Conservation (phyloP, 805 yeast genomes). For the Diddensiella transvaalensis region DNA sequence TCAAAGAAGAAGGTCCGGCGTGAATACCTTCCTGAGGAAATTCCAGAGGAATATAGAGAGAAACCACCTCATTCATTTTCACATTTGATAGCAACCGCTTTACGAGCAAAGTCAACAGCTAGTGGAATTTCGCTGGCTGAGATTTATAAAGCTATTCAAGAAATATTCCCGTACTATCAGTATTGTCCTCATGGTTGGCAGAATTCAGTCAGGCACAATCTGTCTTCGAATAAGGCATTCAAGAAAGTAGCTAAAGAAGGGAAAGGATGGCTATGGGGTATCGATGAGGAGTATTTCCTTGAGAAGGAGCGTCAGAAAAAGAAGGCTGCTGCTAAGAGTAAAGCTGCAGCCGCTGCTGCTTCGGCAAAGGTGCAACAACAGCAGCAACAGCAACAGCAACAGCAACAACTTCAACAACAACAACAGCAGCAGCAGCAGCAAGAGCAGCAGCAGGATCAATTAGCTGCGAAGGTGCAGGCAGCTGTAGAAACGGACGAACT, state of each 20-base stretch:
- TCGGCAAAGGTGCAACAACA: constrained; percentile 11
- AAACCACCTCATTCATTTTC: constrained; percentile 85
- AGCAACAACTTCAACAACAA: constrained; percentile 28
- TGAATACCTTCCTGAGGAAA: constrained; percentile 72
- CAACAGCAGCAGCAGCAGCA: constrained; percentile 29
- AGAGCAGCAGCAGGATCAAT: constrained; percentile 23
- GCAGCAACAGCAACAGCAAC: constrained; percentile 22
- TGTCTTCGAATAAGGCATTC: constrained; percentile 82
- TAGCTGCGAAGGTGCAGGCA: too few relatives aligned
- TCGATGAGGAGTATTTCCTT: constrained; percentile 78
- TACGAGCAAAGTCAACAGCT: constrained; percentile 61
- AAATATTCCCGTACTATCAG: constrained; percentile 82
- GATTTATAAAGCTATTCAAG: constrained; percentile 81
- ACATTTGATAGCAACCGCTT: constrained; percentile 72
- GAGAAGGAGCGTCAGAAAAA: constrained; percentile 76
- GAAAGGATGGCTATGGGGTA: constrained; percentile 93
- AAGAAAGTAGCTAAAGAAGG: constrained; percentile 78
- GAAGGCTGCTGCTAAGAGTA: constrained; percentile 36
- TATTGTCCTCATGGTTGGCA: constrained; percentile 99
- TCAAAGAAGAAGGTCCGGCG: constrained; percentile 49
- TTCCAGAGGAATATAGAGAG: constrained; percentile 79
- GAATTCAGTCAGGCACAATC: constrained; percentile 84
- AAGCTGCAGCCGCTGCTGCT: constrained; percentile 20
- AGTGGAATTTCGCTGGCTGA: constrained; percentile 80
- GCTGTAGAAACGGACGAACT: too few relatives aligned